Evolutionary conservation across 257 asterid genomes (phyloP), one percentile per base, ranked within the genome.

Genomic region (Leonotis leonurus): DNA sequence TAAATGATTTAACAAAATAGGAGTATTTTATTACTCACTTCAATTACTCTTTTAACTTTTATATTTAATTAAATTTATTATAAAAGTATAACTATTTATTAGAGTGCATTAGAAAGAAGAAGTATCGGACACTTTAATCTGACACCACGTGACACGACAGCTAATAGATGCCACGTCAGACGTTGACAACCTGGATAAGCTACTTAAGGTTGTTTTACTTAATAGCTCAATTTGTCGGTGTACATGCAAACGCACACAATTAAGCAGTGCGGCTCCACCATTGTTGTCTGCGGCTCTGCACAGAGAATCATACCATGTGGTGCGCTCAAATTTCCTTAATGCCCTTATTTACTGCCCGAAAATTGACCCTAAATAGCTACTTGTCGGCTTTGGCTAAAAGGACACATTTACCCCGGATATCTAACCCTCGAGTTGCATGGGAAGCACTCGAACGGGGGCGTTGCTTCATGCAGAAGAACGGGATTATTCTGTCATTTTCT

Each of bases 71-170:
- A 4, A 7, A 0, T 6, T 6, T 30, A 30, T 30, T 1, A 30
- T 30, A 30, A 4, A 18, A 20, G 18, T 11, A 18, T n/a, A n/a
- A n/a, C n/a, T n/a, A n/a, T n/a, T n/a, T n/a, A n/a, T n/a, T n/a
- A n/a, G n/a, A n/a, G n/a, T n/a, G n/a, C n/a, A n/a, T n/a, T n/a
- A 6, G 5, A 10, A 35, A 18, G 2, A 18, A 5, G 14, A 30
- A 54, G 20, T 6, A 35, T 36, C 5, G 20, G 13, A 4, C 20
- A 11, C 62, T 68, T 35, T 18, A 36, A 30, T 69, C 81, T 69
- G 81, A 80, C 89, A 77, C 75, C 84, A 75, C 84, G 84, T 74
- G 85, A 69, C 45, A 53, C 16, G 60, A 57, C 72, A 66, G 72
- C 41, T 29, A 43, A 20, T 6, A 35, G 36, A 3, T 21, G 73